Evolutionary conservation across 345 rosid species (phyloP), one percentile per base, ranked within the genome.

Genomic region (Aquilaria yunnanensis): DNA sequence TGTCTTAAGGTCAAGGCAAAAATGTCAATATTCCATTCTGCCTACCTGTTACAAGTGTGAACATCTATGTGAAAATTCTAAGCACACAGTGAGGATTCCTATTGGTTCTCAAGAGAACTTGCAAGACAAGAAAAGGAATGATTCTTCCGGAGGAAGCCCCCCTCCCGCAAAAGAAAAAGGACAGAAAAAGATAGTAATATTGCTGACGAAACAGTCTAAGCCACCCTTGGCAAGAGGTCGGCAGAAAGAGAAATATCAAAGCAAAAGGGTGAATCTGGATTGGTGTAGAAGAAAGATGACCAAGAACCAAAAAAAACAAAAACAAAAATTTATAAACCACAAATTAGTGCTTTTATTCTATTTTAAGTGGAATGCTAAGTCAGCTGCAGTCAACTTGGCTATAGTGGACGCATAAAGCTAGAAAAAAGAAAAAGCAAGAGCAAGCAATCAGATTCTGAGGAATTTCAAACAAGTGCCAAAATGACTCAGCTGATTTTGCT

Each of bases 301-400:
- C 43, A 37, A 37, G 43, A 37, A 37, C 43, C 43, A 5, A 37
- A 8, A 2, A 37, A 37, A 37, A 37, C n/a, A 37, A 37, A 37
- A 37, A 37, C 7, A 37, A 1, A 37, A 37, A 37, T 37, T 37
- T 37, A 37, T 1, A 37, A 37, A 1, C 4, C 43, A 59, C 53
- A 59, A 68, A 74, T 61, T 55, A 68, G 72, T 59, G 82, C 72
- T 78, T 80, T 70, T 83, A 76, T 80, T 61, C 81, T 76, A 62
- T 47, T 47, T 68, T 46, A 49, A 81, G 83, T 83, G 85, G 85
- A 77, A 74, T 77, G 77, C 89, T 66, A 51, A 77, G 79, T 83
- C 84, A 76, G 74, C 78, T 71, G 67, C 82, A 56, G 73, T 76
- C 83, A 74, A 78, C 74, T 76, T 81, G 86, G 74, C 83, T 77